Evolutionary conservation across 352 stramenopile species (phyloP), one percentile per base, ranked within the genome.

Genomic region (Phytophthora pini): DNA sequence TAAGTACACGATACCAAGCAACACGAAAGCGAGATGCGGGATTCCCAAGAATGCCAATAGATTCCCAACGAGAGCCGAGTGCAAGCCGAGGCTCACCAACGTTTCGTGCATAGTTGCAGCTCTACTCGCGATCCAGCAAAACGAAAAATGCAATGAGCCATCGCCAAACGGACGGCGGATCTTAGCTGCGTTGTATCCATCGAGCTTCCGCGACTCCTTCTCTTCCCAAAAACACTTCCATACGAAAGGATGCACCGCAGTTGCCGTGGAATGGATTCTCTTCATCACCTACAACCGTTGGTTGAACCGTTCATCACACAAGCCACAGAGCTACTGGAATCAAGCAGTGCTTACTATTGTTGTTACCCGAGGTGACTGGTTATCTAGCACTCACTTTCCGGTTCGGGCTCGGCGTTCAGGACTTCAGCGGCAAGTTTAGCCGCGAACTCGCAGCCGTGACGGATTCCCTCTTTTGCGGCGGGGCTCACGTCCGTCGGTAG

Each of bases 401-500:
- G 61, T 38, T 69, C 61, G 10, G 47, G 61, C 22, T 69, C 46
- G 4, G 34, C 13, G 12, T 12, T 31, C 29, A 70, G 32, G 4
- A 61, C 26, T 46, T 36, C 41, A 13, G 56, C 63, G 32, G 22
- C 48, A 40, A 70, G 48, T 22, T 66, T 70, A 7, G 62, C 62
- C 11, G 55, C 62, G 22, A 70, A 66, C 27, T 56, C 49, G 11
- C 63, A 70, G 11, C 48, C 63, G 26, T 70, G 56, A 52, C 56
- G 63, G 36, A 70, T 66, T 8, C 63, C 63, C 24, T 66, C 56
- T 44, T 61, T 70, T 4, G 56, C 56, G 26, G 55, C 50, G 10
- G 63, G 63, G 32, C 56, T 62, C 12, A 71, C 50, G n/a, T 66
- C 38, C 1, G 56, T 66, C n/a, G 63, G 63, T 1, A 70, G 43